phyloP scores from a whole-genome alignment of 805 yeast species.

The Babjeviella inositovora region DNA sequence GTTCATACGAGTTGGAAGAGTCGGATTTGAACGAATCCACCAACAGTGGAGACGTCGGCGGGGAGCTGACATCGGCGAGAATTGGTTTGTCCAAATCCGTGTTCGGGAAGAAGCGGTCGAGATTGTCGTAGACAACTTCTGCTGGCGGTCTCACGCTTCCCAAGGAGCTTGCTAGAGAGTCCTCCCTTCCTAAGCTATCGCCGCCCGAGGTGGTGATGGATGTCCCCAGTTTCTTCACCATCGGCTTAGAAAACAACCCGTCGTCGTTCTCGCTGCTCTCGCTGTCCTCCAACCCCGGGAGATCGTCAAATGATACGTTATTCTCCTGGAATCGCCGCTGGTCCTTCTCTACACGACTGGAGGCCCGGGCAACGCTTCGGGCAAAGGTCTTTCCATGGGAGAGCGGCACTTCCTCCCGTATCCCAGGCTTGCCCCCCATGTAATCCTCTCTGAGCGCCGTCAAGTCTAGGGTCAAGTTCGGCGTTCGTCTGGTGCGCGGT shows the following conservation, averaged over 20 bases:
- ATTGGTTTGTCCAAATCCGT: slow-evolving; percentile 88
- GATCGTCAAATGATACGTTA: slow-evolving; percentile 57
- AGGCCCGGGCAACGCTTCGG: too few species aligned
- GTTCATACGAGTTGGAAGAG: background rate
- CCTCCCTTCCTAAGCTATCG: background rate
- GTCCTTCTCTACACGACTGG: too few species aligned
- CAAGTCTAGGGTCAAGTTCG: slow-evolving; percentile 2
- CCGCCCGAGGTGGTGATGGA: background rate
- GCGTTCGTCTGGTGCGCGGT: slow-evolving; percentile 4
- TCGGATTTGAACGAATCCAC: slow-evolving; percentile 5
- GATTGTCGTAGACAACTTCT: slow-evolving; percentile 80
- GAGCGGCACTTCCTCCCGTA: background rate
- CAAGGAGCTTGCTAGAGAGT: slow-evolving; percentile 2
- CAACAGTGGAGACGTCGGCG: slow-evolving; percentile 35
- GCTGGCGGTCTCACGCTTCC: slow-evolving; percentile 85
- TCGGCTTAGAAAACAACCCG: slow-evolving; percentile 13
- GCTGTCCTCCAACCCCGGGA: slow-evolving; percentile 30
- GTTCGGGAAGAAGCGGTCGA: slow-evolving; percentile 84
- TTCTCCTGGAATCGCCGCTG: slow-evolving; percentile 52
- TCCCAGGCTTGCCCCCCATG: background rate
- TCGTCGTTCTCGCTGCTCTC: slow-evolving; percentile 13
- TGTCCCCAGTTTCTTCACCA: slow-evolving; percentile 7
- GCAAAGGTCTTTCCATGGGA: slow-evolving; percentile 4
- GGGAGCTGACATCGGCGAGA: slow-evolving; percentile 47
- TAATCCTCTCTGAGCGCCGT: background rate